Evolutionary conservation across 331 rosid species (phyloP).

Genomic region (Prunus yedoensis): DNA sequence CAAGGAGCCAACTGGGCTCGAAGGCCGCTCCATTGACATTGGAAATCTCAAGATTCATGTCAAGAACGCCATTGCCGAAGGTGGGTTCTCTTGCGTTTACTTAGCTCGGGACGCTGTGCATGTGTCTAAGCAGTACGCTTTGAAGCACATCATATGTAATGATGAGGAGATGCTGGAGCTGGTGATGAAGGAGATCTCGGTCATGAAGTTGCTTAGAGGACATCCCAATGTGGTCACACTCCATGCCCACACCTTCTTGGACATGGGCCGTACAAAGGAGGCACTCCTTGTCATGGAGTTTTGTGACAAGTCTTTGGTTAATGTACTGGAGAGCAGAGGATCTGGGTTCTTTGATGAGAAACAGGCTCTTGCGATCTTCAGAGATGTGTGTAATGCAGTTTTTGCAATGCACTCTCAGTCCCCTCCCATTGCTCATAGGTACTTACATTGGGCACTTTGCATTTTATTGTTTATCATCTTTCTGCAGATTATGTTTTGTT

Average conservation of each 20-base stretch:
- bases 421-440: constrained; percentile 95
- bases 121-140: constrained; percentile 87
- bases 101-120: constrained; percentile 77
- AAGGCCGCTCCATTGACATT: constrained; percentile 85
- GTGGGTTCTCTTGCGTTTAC: constrained; percentile 95
- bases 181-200: constrained; percentile 79
- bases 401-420: constrained; percentile 90
- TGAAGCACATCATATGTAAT: constrained; percentile 87
- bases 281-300: constrained; percentile 90
- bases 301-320: constrained; percentile 86
- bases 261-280: constrained; percentile 91
- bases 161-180: constrained; percentile 78
- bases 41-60: constrained; percentile 78
- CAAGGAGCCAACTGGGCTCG: constrained; percentile 84
- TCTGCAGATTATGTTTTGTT: background rate
- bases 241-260: constrained; percentile 68
- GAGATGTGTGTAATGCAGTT: constrained; percentile 89
- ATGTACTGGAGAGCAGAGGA: constrained; percentile 83
- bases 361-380: constrained; percentile 74
- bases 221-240: constrained; percentile 90
- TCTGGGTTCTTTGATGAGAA: constrained; percentile 78
- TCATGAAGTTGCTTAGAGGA: constrained; percentile 74
- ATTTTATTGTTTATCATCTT: background rate
- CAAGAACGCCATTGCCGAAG: constrained; percentile 81
- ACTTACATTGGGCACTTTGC: background rate